Evolutionary conservation across 192 early-diverging fungal genomes (phyloP).

Genomic region (Mortierella alpina): DNA sequence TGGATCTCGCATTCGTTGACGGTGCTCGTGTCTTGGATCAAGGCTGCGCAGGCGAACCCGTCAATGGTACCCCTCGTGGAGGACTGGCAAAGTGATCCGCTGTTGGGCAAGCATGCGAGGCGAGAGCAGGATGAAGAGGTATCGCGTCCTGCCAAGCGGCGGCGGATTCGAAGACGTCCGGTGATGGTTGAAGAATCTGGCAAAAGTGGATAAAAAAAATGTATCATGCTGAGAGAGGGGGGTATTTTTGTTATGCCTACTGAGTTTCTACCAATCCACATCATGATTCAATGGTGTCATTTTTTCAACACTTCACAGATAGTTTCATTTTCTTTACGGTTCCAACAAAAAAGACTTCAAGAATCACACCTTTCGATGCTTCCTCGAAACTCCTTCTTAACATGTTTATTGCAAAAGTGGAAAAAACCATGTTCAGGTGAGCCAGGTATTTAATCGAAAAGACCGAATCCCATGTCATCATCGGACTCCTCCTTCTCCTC

Average conservation of each 20-base stretch:
- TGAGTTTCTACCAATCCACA: not conserved
- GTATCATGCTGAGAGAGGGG: not conserved
- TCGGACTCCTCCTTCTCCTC: slow-evolving; percentile 86
- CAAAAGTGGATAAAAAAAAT: not conserved
- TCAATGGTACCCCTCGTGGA: slow-evolving; percentile 2
- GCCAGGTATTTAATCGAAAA: slow-evolving; percentile 77
- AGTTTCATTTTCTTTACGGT: slow-evolving; percentile 18
- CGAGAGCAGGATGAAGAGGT: slow-evolving; percentile 3
- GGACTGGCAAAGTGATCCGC: not conserved
- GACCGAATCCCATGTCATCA: slow-evolving; percentile 94
- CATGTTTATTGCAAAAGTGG: slow-evolving; percentile 16
- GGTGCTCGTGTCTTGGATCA: slow-evolving; percentile 24
- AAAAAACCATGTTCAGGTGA: slow-evolving; percentile 10
- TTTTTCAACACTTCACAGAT: not conserved
- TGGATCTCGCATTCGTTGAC: slow-evolving; percentile 36
- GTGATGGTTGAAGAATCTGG: not conserved
- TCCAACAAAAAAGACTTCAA: slow-evolving; percentile 43
- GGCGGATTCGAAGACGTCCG: not conserved
- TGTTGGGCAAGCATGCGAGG: slow-evolving; percentile 13
- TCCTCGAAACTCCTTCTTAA: slow-evolving; percentile 23
- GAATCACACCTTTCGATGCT: slow-evolving; percentile 43
- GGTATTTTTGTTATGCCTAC: too few species aligned
- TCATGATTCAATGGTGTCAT: not conserved
- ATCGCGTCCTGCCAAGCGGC: slow-evolving; percentile 14
- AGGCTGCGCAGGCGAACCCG: slow-evolving; percentile 30